Conservation (phyloP, 192 early-diverging fungal genomes). For the Umbelopsis ramanniana region DNA sequence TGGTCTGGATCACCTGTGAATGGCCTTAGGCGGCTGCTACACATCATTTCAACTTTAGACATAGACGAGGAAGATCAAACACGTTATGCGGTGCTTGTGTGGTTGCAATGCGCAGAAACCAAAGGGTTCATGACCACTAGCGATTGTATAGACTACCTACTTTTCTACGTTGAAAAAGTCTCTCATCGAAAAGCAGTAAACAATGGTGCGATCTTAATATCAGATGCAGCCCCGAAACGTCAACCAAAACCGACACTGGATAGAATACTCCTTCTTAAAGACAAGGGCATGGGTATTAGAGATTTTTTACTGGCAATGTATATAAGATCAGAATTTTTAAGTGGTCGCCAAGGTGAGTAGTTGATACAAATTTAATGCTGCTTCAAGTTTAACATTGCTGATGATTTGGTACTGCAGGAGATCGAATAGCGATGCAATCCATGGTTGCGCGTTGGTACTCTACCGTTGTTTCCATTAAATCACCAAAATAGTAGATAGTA, state of each 20-base stretch:
- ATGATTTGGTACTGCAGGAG: neutral
- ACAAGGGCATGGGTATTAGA: neutral
- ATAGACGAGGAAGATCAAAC: neutral
- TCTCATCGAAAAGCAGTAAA: too few species aligned
- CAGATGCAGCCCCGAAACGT: too few species aligned
- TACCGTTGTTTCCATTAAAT: neutral
- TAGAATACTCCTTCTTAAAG: neutral
- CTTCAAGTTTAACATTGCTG: too few species aligned
- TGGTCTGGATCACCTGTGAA: conserved; percentile 16
- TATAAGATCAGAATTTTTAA: neutral
- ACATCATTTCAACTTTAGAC: neutral
- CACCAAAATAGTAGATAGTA: neutral
- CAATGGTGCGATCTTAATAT: too few species aligned
- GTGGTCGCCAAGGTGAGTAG: conserved; percentile 1
- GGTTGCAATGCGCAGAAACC: conserved; percentile 14
- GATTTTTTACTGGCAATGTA: neutral
- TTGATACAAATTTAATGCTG: neutral
- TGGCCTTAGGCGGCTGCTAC: neutral
- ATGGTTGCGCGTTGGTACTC: neutral
- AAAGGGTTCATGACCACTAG: neutral
- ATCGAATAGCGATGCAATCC: neutral
- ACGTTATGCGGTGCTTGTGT: neutral
- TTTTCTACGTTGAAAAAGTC: neutral
- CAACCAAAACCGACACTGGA: neutral
- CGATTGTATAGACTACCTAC: neutral